These are phyloP conservation scores for Pyrenophora graminea DNA, from an alignment of 2,329 filamentous ascomycete species.

Conservation along the genomic window DNA sequence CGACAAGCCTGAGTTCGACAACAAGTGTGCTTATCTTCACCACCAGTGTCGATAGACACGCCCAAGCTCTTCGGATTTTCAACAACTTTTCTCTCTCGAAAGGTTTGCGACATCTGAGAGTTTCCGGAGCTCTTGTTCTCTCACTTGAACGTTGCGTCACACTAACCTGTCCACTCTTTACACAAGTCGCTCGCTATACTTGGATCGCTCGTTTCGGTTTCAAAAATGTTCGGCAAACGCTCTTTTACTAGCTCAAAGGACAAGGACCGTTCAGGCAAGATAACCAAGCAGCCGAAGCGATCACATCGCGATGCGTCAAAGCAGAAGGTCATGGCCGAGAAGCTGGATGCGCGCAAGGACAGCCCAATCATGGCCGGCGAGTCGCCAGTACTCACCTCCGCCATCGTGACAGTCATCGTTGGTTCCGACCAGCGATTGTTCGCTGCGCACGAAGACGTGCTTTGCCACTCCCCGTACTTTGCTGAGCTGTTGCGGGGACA, in stretches of 20 bases:
- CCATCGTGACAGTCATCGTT: constrained; percentile 85
- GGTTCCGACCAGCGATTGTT: constrained; percentile 86
- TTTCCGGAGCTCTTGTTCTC: constrained; percentile 57
- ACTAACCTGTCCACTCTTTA: constrained; percentile 54
- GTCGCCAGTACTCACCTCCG: constrained; percentile 61
- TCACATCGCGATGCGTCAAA: constrained; percentile 77
- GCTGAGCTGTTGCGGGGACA: constrained; percentile 70
- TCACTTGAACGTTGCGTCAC: constrained; percentile 58
- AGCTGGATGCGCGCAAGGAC: constrained; percentile 64
- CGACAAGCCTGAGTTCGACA: constrained; percentile 49
- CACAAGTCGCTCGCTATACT: constrained; percentile 40
- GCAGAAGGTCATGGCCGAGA: constrained; percentile 73
- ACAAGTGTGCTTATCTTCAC: constrained; percentile 45
- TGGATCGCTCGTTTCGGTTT: constrained; percentile 48
- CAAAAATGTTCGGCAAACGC: constrained; percentile 82
- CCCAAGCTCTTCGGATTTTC: constrained; percentile 44
- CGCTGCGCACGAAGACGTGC: constrained; percentile 91
- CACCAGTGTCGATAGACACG: constrained; percentile 38
- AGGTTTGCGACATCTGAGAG: constrained; percentile 46
- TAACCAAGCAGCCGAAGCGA: constrained; percentile 77
- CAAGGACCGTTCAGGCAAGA: constrained; percentile 86
- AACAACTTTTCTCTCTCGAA: constrained; percentile 39
- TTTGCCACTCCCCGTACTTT: constrained; percentile 85
- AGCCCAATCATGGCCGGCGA: constrained; percentile 56
- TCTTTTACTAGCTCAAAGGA: constrained; percentile 78